Base-by-base conservation (phyloP, 331 rosid species). In the Pyracantha coccinea region DNA sequence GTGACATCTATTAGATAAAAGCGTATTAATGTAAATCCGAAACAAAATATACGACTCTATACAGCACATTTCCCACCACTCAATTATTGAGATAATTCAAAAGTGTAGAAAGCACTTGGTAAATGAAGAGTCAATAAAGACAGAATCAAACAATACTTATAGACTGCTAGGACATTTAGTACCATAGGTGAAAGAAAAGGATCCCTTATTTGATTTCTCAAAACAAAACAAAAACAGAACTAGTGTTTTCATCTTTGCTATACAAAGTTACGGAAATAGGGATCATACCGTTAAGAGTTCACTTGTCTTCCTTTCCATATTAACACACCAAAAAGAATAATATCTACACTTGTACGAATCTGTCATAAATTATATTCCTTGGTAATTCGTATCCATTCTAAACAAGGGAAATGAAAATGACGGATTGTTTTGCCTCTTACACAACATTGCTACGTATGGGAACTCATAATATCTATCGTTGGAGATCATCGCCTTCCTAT, bases 1-100 rank as follows among this genome's bases (percentile, higher is more conserved):
- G 92, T 83, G 78, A 88, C 85, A 83, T 88, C 92, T 85, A 61
- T 9, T 57, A 8, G 33, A 29, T n/a, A 68, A 66, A 75, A 60
- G 4, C 1, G 45, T 38, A 38, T 38, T 38, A 38, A 38, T 47
- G 20, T 23, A 21, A 23, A 23, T 21, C 23, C 23, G 25, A 20
- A 21, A 57, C 28, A 21, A 11, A 44, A 65, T 24, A 50, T n/a
- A 16, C 7, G 13, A 45, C 41, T 61, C 70, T 62, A 77, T 31
- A 66, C 10, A 25, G 13, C 13, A 17, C 23, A 13, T 55, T 17
- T 53, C 25, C n/a, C 41, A 23, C n/a, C 41, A 23, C 53, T 66
- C 24, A 19, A 25, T 65, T 19, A 75, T 50, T 16, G 27, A 78
- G 33, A 55, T 25, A 25, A 35, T 54, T 24, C 2, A 55, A 17